A percentile compares a stretch with the other conserved stretches of the same genome.
Conservation (phyloP, 2,329 filamentous ascomycete genomes). For the Xylaria sp. region DNA sequence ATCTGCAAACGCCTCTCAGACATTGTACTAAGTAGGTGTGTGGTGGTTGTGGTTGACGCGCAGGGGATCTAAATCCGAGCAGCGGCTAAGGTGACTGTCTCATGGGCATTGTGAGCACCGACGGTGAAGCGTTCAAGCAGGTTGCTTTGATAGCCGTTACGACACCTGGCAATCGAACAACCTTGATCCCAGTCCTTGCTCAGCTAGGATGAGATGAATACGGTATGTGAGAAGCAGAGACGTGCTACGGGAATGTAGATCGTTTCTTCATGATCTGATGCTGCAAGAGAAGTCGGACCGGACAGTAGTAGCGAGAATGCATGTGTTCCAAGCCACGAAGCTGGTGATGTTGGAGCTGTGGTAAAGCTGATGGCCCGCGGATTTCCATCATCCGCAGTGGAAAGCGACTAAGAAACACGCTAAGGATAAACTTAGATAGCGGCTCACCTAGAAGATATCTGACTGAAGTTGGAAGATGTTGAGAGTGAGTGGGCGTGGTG, state of each 20-base stretch:
- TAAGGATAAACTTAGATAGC: neutral
- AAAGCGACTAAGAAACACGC: conserved; percentile 1
- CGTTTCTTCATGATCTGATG: conserved; percentile 36
- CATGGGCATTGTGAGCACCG: conserved; percentile 10
- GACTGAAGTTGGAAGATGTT: neutral
- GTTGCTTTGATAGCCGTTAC: conserved; percentile 30
- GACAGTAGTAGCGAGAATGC: conserved; percentile 24
- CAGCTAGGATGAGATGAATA: conserved; percentile 18
- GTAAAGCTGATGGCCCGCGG: conserved; percentile 9
- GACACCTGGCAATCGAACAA: conserved; percentile 24
- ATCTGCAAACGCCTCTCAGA: conserved; percentile 14
- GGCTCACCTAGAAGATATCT: neutral
- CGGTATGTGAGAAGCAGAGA: conserved; percentile 18
- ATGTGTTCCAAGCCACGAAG: conserved; percentile 19
- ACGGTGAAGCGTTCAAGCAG: conserved; percentile 9
- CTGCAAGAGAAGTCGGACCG: conserved; percentile 28
- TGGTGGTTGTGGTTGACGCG: conserved; percentile 17
- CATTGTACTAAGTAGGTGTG: neutral
- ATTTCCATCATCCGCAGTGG: neutral
- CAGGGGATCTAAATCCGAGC: conserved; percentile 4
- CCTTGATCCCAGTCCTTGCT: conserved; percentile 31
- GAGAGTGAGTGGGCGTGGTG: neutral
- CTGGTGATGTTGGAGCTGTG: conserved; percentile 7
- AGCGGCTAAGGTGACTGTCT: conserved; percentile 21
- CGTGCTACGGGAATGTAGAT: conserved; percentile 8